Evolutionary conservation across 2,329 filamentous ascomycete species (phyloP).

Genomic region (Ustulina deusta): DNA sequence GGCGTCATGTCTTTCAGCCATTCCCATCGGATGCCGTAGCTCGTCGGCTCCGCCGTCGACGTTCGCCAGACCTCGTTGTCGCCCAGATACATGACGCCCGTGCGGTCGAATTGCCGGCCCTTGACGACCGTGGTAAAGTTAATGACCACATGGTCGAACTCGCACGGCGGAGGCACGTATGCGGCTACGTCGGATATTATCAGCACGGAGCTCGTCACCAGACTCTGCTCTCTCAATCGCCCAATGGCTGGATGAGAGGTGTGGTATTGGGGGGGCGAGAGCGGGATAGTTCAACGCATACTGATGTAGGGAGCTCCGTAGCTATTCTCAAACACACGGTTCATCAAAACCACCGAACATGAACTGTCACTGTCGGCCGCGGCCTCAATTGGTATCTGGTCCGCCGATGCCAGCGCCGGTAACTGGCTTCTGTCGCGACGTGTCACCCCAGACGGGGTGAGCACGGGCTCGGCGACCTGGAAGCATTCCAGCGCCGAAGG

Average conservation of each 20-base stretch:
- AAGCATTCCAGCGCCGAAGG: constrained; percentile 67
- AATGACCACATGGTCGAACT: constrained; percentile 79
- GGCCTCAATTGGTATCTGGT: constrained; percentile 32
- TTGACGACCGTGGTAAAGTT: constrained; percentile 79
- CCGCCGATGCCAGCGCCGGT: constrained; percentile 39
- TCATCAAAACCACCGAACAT: constrained; percentile 72
- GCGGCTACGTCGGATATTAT: constrained; percentile 58
- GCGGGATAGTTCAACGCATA: constrained; percentile 48
- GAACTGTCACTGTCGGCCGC: constrained; percentile 45
- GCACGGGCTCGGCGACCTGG: constrained; percentile 75
- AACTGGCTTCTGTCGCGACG: constrained; percentile 53
- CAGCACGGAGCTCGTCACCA: constrained; percentile 9
- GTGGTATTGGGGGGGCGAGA: no score
- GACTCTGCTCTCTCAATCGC: not conserved
- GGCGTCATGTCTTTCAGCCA: constrained; percentile 84
- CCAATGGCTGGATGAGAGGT: not conserved
- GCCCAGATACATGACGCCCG: constrained; percentile 80
- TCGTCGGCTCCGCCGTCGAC: constrained; percentile 82
- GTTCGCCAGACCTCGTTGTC: constrained; percentile 86
- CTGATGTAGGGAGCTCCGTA: constrained; percentile 81
- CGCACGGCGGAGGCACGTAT: constrained; percentile 75
- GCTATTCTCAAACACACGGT: constrained; percentile 76
- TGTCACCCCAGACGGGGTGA: constrained; percentile 60
- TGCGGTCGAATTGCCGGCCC: constrained; percentile 81
- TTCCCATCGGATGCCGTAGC: constrained; percentile 76